Evolutionary conservation across 148 eudicot species (phyloP), one percentile per base, ranked within the genome.

Genomic region (Bassia scoparia): DNA sequence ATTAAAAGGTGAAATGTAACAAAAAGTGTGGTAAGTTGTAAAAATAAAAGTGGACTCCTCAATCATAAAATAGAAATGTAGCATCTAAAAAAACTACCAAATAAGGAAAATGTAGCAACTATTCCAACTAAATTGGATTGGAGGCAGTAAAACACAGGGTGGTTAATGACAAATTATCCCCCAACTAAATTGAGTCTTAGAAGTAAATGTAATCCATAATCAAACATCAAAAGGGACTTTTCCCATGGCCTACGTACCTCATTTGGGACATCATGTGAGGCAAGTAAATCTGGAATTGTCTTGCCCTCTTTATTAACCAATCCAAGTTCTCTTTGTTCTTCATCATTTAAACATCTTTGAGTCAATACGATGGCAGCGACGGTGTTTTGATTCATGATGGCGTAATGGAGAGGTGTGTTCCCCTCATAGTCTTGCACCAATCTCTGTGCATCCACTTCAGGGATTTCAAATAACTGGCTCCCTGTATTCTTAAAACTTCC

Each of bases 351-450:
- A 24, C 73, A 70, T 35, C 62, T 63, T 53, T 35, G 24, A 6
- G 49, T 35, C 5, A 73, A 54, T 17, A 64, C 46, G 8, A 63
- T 58, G n/a, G 60, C 62, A 53, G 35, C 20, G 64, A 74, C 53
- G 13, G 46, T 24, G 46, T 74, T 74, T 30, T 24, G 8, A 20
- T 44, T 52, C 60, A 33, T 48, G 21, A 69, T 52, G 46, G 72
- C 60, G 14, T 64, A 17, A 37, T 74, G 76, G 16, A 74, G 58
- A 1, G 76, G 61, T 11, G 76, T 74, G 41, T 63, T 27, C 16
- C 70, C 76, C 0, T 74, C 76, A 64, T n/a, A 12, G 17, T 74
- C 76, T 35, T 34, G 61, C n/a, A 74, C 69, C n/a, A 26, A 35
- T 27, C 68, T 35, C 26, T 52, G 61, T 14, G 61, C 69, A 63